Percentiles rank a stretch among this genome's conserved stretches.
phyloP scores from a whole-genome alignment of 228 moss, liverwort and hornwort species.

The Sphagnum magellanicum region DNA sequence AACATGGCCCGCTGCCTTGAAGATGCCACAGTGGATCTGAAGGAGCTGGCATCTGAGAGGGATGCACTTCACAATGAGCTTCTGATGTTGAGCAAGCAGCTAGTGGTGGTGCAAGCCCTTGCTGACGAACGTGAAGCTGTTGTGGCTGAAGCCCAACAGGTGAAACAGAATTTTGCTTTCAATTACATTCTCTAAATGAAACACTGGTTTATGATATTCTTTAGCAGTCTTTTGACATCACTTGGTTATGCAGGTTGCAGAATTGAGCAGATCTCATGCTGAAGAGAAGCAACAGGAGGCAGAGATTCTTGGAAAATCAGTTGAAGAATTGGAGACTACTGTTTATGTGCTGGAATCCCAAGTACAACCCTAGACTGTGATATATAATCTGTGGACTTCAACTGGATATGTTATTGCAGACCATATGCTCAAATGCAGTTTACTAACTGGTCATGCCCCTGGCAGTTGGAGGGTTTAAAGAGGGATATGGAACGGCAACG shows the following conservation, averaged over 20 bases:
- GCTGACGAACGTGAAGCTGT: constrained; percentile 55
- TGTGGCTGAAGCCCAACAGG: constrained; percentile 74
- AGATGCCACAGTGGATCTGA: constrained; percentile 48
- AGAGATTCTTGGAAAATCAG: constrained; percentile 68
- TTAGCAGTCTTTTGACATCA: too few relatives aligned
- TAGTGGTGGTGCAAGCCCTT: constrained; percentile 56
- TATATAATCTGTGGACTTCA: not conserved
- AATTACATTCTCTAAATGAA: too few relatives aligned
- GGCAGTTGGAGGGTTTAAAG: constrained; percentile 69
- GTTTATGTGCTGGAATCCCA: constrained; percentile 90
- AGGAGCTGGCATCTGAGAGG: constrained; percentile 54
- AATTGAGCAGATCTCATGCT: constrained; percentile 48
- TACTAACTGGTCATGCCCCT: not conserved
- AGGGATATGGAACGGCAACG: constrained; percentile 70
- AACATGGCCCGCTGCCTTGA: constrained; percentile 46
- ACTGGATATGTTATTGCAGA: not conserved
- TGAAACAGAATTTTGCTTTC: constrained; percentile 4
- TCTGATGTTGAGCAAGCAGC: constrained; percentile 56
- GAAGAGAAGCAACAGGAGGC: constrained; percentile 71
- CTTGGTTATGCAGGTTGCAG: constrained; percentile 44
- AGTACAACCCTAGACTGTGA: constrained; percentile 25
- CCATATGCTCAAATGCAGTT: not conserved
- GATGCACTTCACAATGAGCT: constrained; percentile 70
- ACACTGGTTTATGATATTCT: too few relatives aligned
- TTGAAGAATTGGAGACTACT: constrained; percentile 84